phyloP scores from a whole-genome alignment of 2,329 filamentous ascomycete species.

The Hypoxylon sp. region DNA sequence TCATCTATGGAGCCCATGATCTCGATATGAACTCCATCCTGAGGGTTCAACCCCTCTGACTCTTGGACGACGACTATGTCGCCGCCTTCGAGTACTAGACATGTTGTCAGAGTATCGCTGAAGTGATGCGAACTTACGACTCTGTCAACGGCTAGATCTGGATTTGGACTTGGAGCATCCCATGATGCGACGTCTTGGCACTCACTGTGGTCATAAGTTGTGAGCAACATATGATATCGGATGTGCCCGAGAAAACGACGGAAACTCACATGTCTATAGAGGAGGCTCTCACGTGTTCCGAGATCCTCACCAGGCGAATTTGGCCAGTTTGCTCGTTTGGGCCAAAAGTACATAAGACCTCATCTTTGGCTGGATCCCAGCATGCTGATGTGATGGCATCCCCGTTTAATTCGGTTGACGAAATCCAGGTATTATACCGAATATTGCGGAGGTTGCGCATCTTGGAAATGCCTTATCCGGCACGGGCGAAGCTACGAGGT shows the following conservation, averaged over 20 bases:
- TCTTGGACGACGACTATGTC: conserved; percentile 91
- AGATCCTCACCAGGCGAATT: conserved; percentile 78
- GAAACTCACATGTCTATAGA: conserved; percentile 59
- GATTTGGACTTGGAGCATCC: conserved; percentile 87
- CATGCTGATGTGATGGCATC: conserved; percentile 80
- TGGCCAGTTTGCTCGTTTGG: conserved; percentile 78
- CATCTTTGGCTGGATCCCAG: conserved; percentile 86
- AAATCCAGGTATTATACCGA: conserved; percentile 75
- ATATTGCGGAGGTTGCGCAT: conserved; percentile 94
- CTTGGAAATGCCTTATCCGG: conserved; percentile 46
- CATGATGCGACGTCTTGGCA: conserved; percentile 79
- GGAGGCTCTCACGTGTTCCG: conserved; percentile 59
- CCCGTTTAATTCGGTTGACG: conserved; percentile 62
- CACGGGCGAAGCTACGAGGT: conserved; percentile 15
- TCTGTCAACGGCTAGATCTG: conserved; percentile 80
- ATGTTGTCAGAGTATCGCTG: conserved; percentile 81
- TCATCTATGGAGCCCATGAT: conserved; percentile 95
- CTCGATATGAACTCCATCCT: conserved; percentile 85
- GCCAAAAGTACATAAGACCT: conserved; percentile 86
- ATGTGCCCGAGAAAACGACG: conserved; percentile 33
- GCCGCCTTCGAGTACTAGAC: conserved; percentile 88
- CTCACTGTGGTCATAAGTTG: conserved; percentile 51
- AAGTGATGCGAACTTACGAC: conserved; percentile 89
- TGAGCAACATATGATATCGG: conserved; percentile 42
- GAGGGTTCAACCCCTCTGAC: conserved; percentile 60